Base-by-base conservation (phyloP, 768 basidiomycete genomes). In the Favolaschia claudopus region DNA sequence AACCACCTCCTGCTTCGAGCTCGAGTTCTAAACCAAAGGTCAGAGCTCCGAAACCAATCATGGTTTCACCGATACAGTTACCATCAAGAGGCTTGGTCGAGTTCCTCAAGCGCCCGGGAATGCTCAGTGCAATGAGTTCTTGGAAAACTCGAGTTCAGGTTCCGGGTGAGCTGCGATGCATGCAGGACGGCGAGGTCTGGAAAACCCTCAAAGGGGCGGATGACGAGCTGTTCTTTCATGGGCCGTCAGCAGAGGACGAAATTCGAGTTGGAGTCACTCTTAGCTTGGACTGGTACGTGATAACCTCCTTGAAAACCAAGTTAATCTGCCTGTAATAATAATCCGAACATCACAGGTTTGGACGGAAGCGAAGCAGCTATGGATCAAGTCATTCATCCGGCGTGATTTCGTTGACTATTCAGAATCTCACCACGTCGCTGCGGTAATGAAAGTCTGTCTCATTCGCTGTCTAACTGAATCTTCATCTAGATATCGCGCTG, bases 331-430 rank as follows among this genome's bases (percentile, higher is more conserved):
- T 37, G n/a, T n/a, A n/a, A n/a, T n/a, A n/a, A n/a, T n/a, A n/a
- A 10, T 17, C 24, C 7, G 39, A 33, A 28, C 15, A 12, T 39
- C 34, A n/a, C 19, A 62, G 65, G 62, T 62, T 61, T 39, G 34
- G 31, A 20, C 24, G 45, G 2, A 65, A 59, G 14, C 58, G 44
- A 22, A 66, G 62, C 40, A 45, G 32, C 25, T 66, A 58, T 53
- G 38, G 58, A 14, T 63, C 67, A 1, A 64, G 55, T 43, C 64
- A 67, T 34, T 62, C 64, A 17, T 67, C 64, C 5, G 64, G 66
- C 8, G 64, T 63, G 7, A 27, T 67, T 29, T 68, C 65, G 12
- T 56, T 64, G 20, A 39, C 51, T 37, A 28, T 68, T 20, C 57
- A 60, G 4, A 68, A 68, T 47, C 44, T 67, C 2, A 24, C 32